These are phyloP conservation scores for Coemansia linderi DNA, from an alignment of 371 early-diverging fungal species.

Conservation along the genomic window DNA sequence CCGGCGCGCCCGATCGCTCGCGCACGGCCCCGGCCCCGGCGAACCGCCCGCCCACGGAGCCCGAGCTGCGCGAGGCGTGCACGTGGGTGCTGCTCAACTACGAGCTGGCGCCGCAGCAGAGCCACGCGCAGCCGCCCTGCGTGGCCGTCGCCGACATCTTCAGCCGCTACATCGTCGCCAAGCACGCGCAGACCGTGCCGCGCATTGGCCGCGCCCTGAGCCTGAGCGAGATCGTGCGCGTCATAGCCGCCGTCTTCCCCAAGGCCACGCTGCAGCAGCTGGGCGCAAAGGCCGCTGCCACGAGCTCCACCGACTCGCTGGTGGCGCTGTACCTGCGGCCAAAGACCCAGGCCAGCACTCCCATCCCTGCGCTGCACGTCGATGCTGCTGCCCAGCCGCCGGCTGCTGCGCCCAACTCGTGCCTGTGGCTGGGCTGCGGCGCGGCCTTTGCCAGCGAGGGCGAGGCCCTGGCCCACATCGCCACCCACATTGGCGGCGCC, in stretches of 20 bases:
- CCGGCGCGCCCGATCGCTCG: not conserved
- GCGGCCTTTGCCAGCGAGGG: constrained; percentile 26
- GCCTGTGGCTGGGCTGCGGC: constrained; percentile 38
- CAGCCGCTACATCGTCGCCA: constrained; percentile 41
- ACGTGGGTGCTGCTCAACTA: constrained; percentile 55
- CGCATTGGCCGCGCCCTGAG: constrained; percentile 47
- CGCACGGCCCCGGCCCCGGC: not conserved
- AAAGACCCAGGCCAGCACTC: constrained; percentile 27
- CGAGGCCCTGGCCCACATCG: constrained; percentile 32
- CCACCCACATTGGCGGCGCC: constrained; percentile 16
- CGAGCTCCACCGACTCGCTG: constrained; percentile 1
- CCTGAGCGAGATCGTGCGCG: constrained; percentile 44
- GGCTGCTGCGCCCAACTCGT: constrained; percentile 11
- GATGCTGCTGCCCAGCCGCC: constrained; percentile 5
- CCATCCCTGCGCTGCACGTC: constrained; percentile 33
- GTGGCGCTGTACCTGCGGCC: constrained; percentile 27
- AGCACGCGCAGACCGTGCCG: constrained; percentile 45
- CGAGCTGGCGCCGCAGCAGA: constrained; percentile 25
- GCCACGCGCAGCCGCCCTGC: constrained; percentile 8
- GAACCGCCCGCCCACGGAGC: constrained; percentile 43
- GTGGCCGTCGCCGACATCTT: constrained; percentile 37
- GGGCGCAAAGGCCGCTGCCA: not conserved
- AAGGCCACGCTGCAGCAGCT: constrained; percentile 21
- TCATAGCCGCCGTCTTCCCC: constrained; percentile 48
- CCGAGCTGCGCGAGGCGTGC: constrained; percentile 52